phyloP scores from a whole-genome alignment of 2,329 filamentous ascomycete species.

The Phaeophleospora eucalypticola region DNA sequence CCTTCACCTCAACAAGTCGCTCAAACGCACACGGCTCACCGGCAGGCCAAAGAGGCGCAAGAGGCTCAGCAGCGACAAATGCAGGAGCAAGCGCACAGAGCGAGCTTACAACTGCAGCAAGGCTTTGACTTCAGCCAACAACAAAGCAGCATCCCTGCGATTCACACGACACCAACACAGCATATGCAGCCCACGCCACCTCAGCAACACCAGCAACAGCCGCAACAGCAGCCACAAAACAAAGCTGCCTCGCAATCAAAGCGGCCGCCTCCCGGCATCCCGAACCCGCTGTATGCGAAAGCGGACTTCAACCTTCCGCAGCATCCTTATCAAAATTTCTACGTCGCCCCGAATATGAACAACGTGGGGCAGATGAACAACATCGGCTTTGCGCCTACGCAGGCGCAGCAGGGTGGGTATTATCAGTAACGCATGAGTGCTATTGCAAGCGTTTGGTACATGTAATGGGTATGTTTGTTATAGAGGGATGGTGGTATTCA shows the following conservation, averaged over 20 bases:
- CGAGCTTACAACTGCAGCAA: slow-evolving; percentile 22
- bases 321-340: slow-evolving; percentile 77
- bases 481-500: too few relatives aligned
- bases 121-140: slow-evolving; percentile 22
- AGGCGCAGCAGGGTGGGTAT: not conserved
- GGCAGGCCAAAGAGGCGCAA: slow-evolving; percentile 24
- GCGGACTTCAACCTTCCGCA: slow-evolving; percentile 75
- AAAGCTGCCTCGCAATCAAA: slow-evolving; percentile 4
- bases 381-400: not conserved
- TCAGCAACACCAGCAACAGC: slow-evolving; percentile 31
- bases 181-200: slow-evolving; percentile 25
- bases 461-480: too few relatives aligned
- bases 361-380: not conserved
- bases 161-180: slow-evolving; percentile 21
- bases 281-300: slow-evolving; percentile 66
- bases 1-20: slow-evolving; percentile 36
- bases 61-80: slow-evolving; percentile 28
- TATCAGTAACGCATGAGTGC: too few relatives aligned
- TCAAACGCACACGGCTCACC: slow-evolving; percentile 32
- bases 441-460: too few relatives aligned
- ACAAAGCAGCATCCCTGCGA: slow-evolving; percentile 17
- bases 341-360: slow-evolving; percentile 58
- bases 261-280: slow-evolving; percentile 47
- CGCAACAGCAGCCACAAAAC: slow-evolving; percentile 15
- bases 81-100: slow-evolving; percentile 27